A percentile compares a stretch with the other conserved stretches of the same genome.
These are phyloP conservation scores for Entamoeba histolytica DNA, from an alignment of 208 protist species.

Conservation along the genomic window DNA sequence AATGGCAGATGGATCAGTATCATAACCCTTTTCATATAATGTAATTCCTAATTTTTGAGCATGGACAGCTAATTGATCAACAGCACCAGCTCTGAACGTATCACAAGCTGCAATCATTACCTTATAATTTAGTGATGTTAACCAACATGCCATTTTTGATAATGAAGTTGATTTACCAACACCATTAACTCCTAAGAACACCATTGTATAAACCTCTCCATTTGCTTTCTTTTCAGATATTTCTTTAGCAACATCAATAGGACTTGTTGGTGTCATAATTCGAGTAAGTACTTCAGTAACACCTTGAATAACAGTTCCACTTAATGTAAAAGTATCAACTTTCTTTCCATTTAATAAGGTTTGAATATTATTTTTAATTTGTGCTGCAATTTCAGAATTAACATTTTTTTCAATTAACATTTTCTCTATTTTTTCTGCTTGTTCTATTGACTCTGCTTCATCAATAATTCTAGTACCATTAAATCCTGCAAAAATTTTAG, in stretches of 20 bases:
- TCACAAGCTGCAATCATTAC: slow-evolving; percentile 91
- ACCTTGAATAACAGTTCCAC: neutral
- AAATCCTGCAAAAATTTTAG: neutral
- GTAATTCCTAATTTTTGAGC: slow-evolving; percentile 59
- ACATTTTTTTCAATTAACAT: slow-evolving; percentile 5
- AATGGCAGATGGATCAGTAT: slow-evolving; percentile 69
- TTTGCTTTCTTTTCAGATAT: slow-evolving; percentile 27
- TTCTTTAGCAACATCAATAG: neutral
- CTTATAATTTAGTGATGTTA: slow-evolving; percentile 61
- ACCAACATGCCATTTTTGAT: slow-evolving; percentile 63
- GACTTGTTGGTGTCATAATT: neutral
- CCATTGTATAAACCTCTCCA: slow-evolving; percentile 71
- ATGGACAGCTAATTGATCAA: slow-evolving; percentile 92
- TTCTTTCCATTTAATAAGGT: neutral
- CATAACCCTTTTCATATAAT: slow-evolving; percentile 80
- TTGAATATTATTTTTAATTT: neutral
- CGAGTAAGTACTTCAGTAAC: neutral
- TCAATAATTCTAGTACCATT: neutral
- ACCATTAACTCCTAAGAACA: slow-evolving; percentile 95
- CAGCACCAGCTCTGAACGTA: slow-evolving; percentile 93
- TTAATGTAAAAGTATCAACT: neutral
- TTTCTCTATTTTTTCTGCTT: neutral
- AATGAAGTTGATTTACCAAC: slow-evolving; percentile 75
- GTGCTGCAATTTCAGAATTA: neutral
- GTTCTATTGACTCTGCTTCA: neutral